A percentile compares a stretch with the other conserved stretches of the same genome.
phyloP scores from a whole-genome alignment of 805 yeast genomes.

The Ogataea kodamae region DNA sequence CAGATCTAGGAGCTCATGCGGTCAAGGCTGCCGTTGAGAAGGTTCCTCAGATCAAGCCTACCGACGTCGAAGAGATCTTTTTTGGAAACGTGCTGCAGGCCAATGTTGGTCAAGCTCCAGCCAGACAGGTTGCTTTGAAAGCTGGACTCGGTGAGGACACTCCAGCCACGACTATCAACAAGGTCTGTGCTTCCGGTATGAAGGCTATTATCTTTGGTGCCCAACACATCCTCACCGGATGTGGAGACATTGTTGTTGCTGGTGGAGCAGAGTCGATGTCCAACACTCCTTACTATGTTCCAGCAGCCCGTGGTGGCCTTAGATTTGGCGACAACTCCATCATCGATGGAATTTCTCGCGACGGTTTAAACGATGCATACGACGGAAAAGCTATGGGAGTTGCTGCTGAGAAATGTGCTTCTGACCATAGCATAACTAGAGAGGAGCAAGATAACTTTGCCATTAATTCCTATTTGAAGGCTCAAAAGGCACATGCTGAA shows the following conservation, averaged over 20 bases:
- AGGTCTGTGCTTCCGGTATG: slow-evolving; percentile 96
- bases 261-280: slow-evolving; percentile 99
- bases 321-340: slow-evolving; percentile 80
- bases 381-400: slow-evolving; percentile 90
- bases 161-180: slow-evolving; percentile 88
- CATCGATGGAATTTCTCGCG: slow-evolving; percentile 88
- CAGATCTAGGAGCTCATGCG: slow-evolving; percentile 90
- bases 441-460: slow-evolving; percentile 91
- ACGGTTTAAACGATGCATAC: slow-evolving; percentile 92
- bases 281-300: slow-evolving; percentile 89
- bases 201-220: slow-evolving; percentile 89
- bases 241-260: slow-evolving; percentile 88
- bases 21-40: slow-evolving; percentile 83
- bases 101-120: slow-evolving; percentile 95
- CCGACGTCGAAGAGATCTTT: slow-evolving; percentile 80
- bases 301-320: slow-evolving; percentile 81
- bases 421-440: slow-evolving; percentile 71
- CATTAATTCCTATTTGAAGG: slow-evolving; percentile 77
- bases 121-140: slow-evolving; percentile 92
- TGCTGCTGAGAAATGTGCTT: slow-evolving; percentile 95
- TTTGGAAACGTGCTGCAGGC: slow-evolving; percentile 94
- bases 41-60: slow-evolving; percentile 75
- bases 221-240: slow-evolving; percentile 82
- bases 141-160: slow-evolving; percentile 81
- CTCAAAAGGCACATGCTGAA: slow-evolving; percentile 70